These are phyloP conservation scores for Annulohypoxylon truncatum DNA, from an alignment of 2,329 filamentous ascomycete genomes.

Conservation along the genomic window DNA sequence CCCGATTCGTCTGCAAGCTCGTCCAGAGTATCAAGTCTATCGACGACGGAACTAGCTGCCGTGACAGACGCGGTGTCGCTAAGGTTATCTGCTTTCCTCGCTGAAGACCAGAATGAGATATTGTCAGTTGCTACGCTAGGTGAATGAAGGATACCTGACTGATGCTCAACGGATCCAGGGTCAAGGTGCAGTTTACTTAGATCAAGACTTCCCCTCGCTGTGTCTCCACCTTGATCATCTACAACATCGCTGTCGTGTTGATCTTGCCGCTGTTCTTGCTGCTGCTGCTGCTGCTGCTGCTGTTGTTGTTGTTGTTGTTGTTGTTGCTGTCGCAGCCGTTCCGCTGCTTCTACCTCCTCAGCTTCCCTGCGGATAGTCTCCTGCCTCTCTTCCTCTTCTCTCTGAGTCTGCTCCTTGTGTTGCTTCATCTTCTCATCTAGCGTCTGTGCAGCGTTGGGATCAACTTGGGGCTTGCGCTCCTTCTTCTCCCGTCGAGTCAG, in stretches of 20 bases:
- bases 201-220: slow-evolving; percentile 14
- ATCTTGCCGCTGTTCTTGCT: background rate
- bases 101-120: slow-evolving; percentile 45
- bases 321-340: background rate
- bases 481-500: slow-evolving; percentile 64
- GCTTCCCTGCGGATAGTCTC: slow-evolving; percentile 19
- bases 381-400: slow-evolving; percentile 42
- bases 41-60: slow-evolving; percentile 42
- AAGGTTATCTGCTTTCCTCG: slow-evolving; percentile 36
- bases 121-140: slow-evolving; percentile 44
- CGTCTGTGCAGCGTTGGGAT: slow-evolving; percentile 43
- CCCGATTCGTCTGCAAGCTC: background rate
- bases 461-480: slow-evolving; percentile 50
- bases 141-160: slow-evolving; percentile 29
- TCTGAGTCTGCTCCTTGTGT: slow-evolving; percentile 44
- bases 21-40: slow-evolving; percentile 29
- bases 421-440: slow-evolving; percentile 49
- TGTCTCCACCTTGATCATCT: slow-evolving; percentile 2
- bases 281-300: background rate
- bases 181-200: slow-evolving; percentile 32
- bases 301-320: slow-evolving; percentile 1
- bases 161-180: background rate
- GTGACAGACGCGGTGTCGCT: slow-evolving; percentile 43
- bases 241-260: background rate
- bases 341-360: slow-evolving; percentile 11